Evolutionary conservation across 768 basidiomycete species (phyloP).

Genomic region (Coprinopsis sp.): DNA sequence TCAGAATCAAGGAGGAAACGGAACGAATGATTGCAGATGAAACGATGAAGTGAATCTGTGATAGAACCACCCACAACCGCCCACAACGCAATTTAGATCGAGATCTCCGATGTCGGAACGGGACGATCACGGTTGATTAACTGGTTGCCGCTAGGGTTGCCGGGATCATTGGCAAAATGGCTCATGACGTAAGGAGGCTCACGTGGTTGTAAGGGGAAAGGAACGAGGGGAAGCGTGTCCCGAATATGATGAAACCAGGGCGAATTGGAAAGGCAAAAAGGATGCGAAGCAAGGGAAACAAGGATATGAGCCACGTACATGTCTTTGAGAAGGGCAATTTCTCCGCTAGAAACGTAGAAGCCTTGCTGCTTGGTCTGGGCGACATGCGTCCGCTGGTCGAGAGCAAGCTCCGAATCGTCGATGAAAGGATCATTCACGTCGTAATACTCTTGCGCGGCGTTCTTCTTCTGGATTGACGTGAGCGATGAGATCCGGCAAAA

Average conservation of each 20-base stretch:
- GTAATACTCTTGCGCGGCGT: conserved; percentile 70
- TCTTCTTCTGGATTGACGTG: conserved; percentile 39
- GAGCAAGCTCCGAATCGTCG: conserved; percentile 89
- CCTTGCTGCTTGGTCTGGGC: conserved; percentile 90
- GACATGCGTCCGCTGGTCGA: conserved; percentile 88
- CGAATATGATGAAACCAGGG: neutral
- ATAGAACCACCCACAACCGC: no score
- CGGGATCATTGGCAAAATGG: no score
- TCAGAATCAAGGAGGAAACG: neutral
- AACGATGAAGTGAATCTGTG: conserved; percentile 1
- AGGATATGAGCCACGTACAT: conserved; percentile 32
- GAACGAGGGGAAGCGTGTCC: neutral
- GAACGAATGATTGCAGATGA: neutral
- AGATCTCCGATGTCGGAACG: no score
- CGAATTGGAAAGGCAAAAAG: conserved; percentile 14
- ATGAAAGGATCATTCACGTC: conserved; percentile 92
- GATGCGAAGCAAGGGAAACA: conserved; percentile 13
- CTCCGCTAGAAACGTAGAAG: conserved; percentile 87
- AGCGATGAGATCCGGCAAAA: conserved; percentile 1
- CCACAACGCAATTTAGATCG: no score
- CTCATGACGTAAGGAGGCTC: no score
- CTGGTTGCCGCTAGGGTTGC: no score
- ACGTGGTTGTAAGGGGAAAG: no score
- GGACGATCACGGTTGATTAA: no score
- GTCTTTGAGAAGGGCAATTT: conserved; percentile 83